phyloP scores from a whole-genome alignment of 345 rosid genomes.

The Rhizophora apiculata region DNA sequence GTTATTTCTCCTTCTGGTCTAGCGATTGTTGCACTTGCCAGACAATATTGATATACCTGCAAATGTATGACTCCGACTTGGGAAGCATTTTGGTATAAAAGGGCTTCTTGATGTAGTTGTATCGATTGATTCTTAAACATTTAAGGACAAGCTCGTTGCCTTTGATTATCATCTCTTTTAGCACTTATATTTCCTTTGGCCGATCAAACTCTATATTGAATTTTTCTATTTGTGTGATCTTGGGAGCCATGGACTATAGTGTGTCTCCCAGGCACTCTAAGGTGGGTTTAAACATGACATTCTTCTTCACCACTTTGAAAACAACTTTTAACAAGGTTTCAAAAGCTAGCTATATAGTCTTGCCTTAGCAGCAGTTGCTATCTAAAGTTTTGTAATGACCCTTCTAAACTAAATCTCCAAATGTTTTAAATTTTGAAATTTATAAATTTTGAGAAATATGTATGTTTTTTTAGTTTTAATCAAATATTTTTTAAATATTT shows the following conservation, averaged over 20 bases:
- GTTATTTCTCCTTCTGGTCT: slow-evolving; percentile 8
- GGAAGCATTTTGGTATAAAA: slow-evolving; percentile 8
- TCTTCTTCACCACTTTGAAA: background rate
- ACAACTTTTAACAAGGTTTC: background rate
- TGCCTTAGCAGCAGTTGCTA: slow-evolving; percentile 1
- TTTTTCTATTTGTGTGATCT: slow-evolving; percentile 1
- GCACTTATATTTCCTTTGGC: background rate
- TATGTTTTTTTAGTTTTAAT: no score
- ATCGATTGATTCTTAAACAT: slow-evolving; percentile 5
- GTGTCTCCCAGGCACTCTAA: background rate
- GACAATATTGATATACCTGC: background rate
- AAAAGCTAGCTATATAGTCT: background rate
- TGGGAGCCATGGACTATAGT: background rate
- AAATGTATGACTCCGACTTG: slow-evolving; percentile 5
- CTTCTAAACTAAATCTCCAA: background rate
- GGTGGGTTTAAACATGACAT: background rate
- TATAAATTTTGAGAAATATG: no score
- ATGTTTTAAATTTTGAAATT: background rate
- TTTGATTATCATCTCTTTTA: background rate
- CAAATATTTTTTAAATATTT: no score
- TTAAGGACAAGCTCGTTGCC: slow-evolving; percentile 1
- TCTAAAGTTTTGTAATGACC: background rate
- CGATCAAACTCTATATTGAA: slow-evolving; percentile 13
- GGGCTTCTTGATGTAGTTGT: slow-evolving; percentile 4
- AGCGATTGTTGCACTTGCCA: background rate